Conservation (phyloP, 2,329 filamentous ascomycete species). For the Hypoxylon sp. region DNA sequence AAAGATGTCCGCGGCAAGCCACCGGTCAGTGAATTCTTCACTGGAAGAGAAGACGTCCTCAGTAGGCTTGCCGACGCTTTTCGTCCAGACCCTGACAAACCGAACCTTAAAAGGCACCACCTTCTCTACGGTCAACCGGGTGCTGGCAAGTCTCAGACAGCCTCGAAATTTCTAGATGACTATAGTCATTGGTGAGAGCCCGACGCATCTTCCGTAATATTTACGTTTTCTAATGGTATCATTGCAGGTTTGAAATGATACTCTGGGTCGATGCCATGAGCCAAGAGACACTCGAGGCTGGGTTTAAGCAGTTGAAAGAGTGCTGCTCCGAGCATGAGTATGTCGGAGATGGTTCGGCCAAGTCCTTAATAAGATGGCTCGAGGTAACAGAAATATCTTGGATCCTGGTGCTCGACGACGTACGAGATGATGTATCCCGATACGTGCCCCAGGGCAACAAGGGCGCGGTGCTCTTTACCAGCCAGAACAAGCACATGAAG, state of each 20-base stretch:
- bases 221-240: not conserved
- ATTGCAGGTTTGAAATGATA: conserved; percentile 48
- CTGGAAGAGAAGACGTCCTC: conserved; percentile 49
- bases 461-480: conserved; percentile 53
- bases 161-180: conserved; percentile 47
- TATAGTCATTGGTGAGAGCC: conserved; percentile 40
- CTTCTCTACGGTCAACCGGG: conserved; percentile 51
- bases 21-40: conserved; percentile 48
- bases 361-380: conserved; percentile 45
- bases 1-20: conserved; percentile 11
- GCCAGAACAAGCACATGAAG: conserved; percentile 32
- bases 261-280: conserved; percentile 53
- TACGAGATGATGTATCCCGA: conserved; percentile 29
- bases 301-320: conserved; percentile 37
- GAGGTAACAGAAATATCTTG: conserved; percentile 44
- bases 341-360: conserved; percentile 14
- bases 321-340: conserved; percentile 28
- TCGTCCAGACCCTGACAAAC: conserved; percentile 21
- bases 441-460: conserved; percentile 41
- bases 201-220: no score
- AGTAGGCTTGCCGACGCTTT: conserved; percentile 42
- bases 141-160: conserved; percentile 54
- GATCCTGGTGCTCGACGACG: conserved; percentile 55
- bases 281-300: conserved; percentile 43
- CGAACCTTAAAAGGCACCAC: conserved; percentile 12